Conservation (phyloP, 306 rosid genomes). For the Cercis canadensis region DNA sequence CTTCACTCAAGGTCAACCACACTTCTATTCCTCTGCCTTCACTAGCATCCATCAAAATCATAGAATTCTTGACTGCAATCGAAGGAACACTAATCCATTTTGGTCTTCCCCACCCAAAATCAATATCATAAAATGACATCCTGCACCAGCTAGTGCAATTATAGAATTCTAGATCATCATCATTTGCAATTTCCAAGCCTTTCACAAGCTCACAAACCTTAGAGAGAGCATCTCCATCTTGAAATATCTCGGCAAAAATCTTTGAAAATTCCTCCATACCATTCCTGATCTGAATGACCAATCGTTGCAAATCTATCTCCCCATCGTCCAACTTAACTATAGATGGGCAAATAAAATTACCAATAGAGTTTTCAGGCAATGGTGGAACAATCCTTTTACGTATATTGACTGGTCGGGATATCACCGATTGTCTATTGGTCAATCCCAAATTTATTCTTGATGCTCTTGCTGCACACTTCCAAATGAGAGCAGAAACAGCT, state of each 20-base stretch:
- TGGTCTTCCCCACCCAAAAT: constrained; percentile 47
- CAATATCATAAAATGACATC: constrained; percentile 18
- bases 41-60: constrained; percentile 21
- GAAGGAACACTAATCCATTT: constrained; percentile 12
- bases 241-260: constrained; percentile 16
- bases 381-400: constrained; percentile 42
- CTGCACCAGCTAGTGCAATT: constrained; percentile 33
- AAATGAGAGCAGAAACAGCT: constrained; percentile 42
- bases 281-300: constrained; percentile 34
- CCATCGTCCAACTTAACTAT: background rate
- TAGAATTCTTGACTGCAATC: background rate
- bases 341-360: constrained; percentile 28
- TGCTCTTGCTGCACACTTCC: constrained; percentile 37
- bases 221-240: constrained; percentile 3
- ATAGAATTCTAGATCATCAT: background rate
- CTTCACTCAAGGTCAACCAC: constrained; percentile 28
- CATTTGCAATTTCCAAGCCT: background rate
- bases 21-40: constrained; percentile 27
- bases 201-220: background rate
- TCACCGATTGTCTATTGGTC: background rate
- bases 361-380: constrained; percentile 33
- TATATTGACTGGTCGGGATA: constrained; percentile 41
- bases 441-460: constrained; percentile 8
- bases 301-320: constrained; percentile 22
- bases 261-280: constrained; percentile 19